A percentile compares a stretch with the other conserved stretches of the same genome.
Conservation (phyloP, 2,329 filamentous ascomycete genomes). For the Erysiphe pulchra region DNA sequence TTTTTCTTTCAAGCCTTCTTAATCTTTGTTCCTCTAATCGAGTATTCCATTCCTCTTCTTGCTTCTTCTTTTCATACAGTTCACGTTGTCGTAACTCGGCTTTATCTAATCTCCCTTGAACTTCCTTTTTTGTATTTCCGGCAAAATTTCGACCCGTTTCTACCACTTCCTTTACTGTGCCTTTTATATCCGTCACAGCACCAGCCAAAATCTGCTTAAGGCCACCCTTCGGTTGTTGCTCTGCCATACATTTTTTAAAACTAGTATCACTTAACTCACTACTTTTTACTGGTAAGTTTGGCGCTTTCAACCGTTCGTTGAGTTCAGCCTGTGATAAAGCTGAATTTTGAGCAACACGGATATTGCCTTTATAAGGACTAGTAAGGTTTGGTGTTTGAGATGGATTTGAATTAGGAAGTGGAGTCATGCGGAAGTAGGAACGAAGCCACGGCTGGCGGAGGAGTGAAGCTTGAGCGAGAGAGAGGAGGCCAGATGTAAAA, state of each 20-base stretch:
- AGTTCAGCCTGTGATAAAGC: constrained; percentile 4
- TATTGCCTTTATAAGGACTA: constrained; percentile 2
- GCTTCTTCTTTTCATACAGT: constrained; percentile 2
- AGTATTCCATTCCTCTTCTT: constrained; percentile 1
- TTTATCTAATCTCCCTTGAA: constrained; percentile 6
- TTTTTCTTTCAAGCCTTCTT: background rate
- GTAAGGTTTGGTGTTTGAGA: background rate
- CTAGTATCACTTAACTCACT: background rate
- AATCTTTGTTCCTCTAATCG: constrained; percentile 1
- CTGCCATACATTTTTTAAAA: constrained; percentile 5
- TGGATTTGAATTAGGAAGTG: background rate
- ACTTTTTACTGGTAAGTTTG: no score
- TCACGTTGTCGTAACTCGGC: constrained; percentile 2
- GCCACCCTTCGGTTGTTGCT: constrained; percentile 1
- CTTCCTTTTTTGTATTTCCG: constrained; percentile 13
- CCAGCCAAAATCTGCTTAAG: constrained; percentile 6
- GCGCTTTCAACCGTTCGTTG: constrained; percentile 4
- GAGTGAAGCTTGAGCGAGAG: constrained; percentile 19
- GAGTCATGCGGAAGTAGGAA: constrained; percentile 14
- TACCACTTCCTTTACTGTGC: constrained; percentile 11
- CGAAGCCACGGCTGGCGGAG: constrained; percentile 19
- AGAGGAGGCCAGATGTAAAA: constrained; percentile 17
- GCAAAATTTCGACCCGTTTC: constrained; percentile 8
- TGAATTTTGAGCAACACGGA: constrained; percentile 3
- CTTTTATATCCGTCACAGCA: constrained; percentile 12